These are phyloP conservation scores for Sonneratia alba DNA, from an alignment of 345 rosid genomes.

Conservation along the genomic window DNA sequence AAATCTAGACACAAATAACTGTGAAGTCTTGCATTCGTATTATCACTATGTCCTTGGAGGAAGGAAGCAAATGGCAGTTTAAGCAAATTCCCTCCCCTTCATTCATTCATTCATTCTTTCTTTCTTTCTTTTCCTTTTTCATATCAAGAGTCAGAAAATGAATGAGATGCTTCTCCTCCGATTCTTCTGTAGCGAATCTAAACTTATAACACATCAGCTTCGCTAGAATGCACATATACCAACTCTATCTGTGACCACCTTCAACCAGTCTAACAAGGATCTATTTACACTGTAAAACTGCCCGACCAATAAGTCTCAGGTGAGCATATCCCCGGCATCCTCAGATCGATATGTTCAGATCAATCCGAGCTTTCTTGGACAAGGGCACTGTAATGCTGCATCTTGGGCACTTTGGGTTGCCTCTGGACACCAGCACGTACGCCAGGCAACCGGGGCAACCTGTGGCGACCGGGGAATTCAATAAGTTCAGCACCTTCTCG, in stretches of 20 bases:
- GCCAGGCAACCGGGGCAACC: slow-evolving; percentile 85
- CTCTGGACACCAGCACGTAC: slow-evolving; percentile 55
- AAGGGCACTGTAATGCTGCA: slow-evolving; percentile 28
- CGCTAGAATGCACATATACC: not conserved
- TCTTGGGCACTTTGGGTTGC: slow-evolving; percentile 61
- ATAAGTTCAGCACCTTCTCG: not conserved
- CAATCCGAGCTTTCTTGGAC: slow-evolving; percentile 41
- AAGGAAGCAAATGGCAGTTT: not conserved
- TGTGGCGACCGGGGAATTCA: slow-evolving; percentile 39
- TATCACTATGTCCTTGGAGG: too few species aligned
- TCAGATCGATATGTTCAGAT: slow-evolving; percentile 40
- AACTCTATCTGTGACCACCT: not conserved
- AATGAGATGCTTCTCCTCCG: not conserved
- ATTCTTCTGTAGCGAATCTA: not conserved
- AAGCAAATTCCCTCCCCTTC: not conserved
- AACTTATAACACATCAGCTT: not conserved
- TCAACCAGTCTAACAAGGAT: too few species aligned
- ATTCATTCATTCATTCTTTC: not conserved
- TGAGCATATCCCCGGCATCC: not conserved
- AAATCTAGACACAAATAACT: too few species aligned
- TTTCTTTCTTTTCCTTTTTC: not conserved
- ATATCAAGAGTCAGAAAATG: not conserved
- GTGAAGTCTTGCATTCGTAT: too few species aligned
- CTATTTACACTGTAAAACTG: slow-evolving; percentile 4
- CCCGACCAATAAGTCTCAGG: not conserved